Evolutionary conservation across 1,284 basidiomycete species (phyloP), one percentile per base, ranked within the genome.

Genomic region (Taiwanofungus camphoratus): DNA sequence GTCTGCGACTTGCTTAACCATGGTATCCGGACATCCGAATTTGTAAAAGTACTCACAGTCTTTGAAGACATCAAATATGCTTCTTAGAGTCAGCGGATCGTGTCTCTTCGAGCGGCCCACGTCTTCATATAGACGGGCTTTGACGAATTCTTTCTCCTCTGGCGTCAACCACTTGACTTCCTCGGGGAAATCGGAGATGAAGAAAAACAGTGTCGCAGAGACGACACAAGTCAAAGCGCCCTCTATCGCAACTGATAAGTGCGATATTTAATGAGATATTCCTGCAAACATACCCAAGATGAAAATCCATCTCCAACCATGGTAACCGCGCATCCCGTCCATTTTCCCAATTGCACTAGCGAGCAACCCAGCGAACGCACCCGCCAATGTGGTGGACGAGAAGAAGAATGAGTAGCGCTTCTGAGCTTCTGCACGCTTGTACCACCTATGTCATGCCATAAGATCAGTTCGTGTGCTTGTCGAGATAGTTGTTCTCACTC

Each of bases 241-340:
- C 57, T 70, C 61, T 60, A 16, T 15, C 5, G 3, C 16, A 22
- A 31, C 34, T 36, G 31, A 9, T n/a, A 31, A 26, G 1, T 19
- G 23, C 19, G 13, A 15, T 11, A 33, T 15, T 9, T 31, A 27
- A 24, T 20, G 12, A 20, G 40, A n/a, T 15, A 5, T 24, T 13
- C 13, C 32, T 63, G 48, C 39, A 60, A 60, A 50, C 68, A 54
- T 40, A 71, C 68, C 69, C 2, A 71, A 55, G 21, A 70, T 64
- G 54, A 70, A 62, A 12, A 70, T 57, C 68, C 69, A 70, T 23
- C 61, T 48, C 63, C 63, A 65, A 20, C 60, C 62, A 5, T 42
- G 51, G 36, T 57, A 61, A 23, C 61, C 62, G 1, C 49, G 45
- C 26, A 61, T 42, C 31, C 61, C 62, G 42, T 64, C 61, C 60